phyloP scores from a whole-genome alignment of 139 green algal genomes.

The Chlorokybus atmophyticus region DNA sequence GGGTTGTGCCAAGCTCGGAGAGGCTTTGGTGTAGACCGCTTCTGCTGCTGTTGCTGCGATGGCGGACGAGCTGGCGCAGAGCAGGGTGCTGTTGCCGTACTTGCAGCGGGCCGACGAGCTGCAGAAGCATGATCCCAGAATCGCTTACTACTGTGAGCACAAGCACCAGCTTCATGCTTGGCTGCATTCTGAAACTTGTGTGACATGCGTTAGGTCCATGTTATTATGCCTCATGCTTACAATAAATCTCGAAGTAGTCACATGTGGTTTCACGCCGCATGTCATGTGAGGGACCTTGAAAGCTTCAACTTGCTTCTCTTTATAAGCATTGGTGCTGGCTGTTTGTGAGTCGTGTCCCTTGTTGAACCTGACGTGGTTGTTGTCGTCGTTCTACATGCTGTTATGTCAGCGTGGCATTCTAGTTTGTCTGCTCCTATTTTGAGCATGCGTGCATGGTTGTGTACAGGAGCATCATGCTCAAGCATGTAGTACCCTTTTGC shows the following conservation, averaged over 20 bases:
- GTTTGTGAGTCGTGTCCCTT: not conserved
- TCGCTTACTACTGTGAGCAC: slow-evolving; percentile 31
- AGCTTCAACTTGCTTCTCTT: not conserved
- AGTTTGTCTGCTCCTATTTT: not conserved
- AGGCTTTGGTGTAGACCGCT: too few species aligned
- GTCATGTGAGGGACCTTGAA: not conserved
- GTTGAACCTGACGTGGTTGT: not conserved
- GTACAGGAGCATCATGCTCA: not conserved
- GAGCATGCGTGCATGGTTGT: not conserved
- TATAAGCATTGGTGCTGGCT: not conserved
- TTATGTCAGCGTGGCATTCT: not conserved
- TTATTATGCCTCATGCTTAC: not conserved
- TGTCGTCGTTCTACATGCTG: not conserved
- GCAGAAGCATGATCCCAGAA: slow-evolving; percentile 20
- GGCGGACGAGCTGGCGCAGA: not conserved
- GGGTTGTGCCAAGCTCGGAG: too few species aligned
- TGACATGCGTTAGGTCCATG: not conserved
- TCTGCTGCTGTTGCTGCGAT: not conserved
- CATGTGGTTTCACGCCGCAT: not conserved
- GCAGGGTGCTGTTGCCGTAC: slow-evolving; percentile 17
- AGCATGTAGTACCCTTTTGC: not conserved
- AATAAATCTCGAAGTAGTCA: not conserved
- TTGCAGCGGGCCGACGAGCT: slow-evolving; percentile 31
- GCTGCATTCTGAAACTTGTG: not conserved
- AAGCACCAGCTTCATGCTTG: not conserved